A percentile compares a stretch with the other conserved stretches of the same genome.
phyloP scores from a whole-genome alignment of 257 asterid genomes.

The Lycium barbarum region DNA sequence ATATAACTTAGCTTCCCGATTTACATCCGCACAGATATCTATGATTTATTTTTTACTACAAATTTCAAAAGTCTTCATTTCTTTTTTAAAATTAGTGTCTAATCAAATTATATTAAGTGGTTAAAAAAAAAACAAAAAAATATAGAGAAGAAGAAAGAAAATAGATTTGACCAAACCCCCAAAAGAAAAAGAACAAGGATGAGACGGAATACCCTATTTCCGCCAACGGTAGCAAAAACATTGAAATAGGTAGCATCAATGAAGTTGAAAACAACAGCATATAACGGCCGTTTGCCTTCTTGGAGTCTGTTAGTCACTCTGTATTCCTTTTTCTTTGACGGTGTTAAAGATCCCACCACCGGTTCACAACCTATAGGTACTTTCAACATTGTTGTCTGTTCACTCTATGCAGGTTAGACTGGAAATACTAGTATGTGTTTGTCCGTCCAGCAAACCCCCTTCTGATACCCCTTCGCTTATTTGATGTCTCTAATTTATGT shows the following conservation, averaged over 20 bases:
- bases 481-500: too few species aligned
- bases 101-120: too few species aligned
- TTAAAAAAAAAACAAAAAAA: too few species aligned
- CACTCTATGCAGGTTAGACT: neutral
- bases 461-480: too few species aligned
- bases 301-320: slow-evolving; percentile 87
- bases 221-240: slow-evolving; percentile 96
- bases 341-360: slow-evolving; percentile 76
- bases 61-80: too few species aligned
- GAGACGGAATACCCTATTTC: slow-evolving; percentile 66
- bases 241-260: slow-evolving; percentile 82
- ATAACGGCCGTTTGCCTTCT: slow-evolving; percentile 92
- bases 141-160: neutral
- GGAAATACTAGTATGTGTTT: too few species aligned
- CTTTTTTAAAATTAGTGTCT: too few species aligned
- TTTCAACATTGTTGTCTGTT: slow-evolving; percentile 48
- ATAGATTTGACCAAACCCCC: neutral
- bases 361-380: slow-evolving; percentile 79
- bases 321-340: slow-evolving; percentile 81
- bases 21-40: too few species aligned
- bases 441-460: too few species aligned
- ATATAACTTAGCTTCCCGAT: too few species aligned
- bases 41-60: too few species aligned
- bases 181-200: neutral
- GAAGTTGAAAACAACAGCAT: slow-evolving; percentile 94